A percentile compares a stretch with the other conserved stretches of the same genome.
phyloP scores from a whole-genome alignment of 2,329 filamentous ascomycete genomes.

The Neopestalotiopsis sp. region DNA sequence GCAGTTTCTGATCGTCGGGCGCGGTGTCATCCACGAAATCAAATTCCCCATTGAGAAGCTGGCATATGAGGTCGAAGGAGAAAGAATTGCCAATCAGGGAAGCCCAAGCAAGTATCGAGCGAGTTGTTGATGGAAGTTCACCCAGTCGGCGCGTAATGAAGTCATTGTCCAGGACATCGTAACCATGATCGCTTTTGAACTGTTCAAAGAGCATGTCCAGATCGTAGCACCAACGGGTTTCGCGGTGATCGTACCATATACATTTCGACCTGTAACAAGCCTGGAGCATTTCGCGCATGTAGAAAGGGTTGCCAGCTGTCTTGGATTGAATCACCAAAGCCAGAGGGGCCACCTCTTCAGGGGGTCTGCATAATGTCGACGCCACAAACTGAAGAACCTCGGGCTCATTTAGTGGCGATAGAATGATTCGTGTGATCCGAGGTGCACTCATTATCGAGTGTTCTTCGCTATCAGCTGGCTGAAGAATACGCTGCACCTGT shows the following conservation, averaged over 20 bases:
- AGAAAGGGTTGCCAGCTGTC: conserved; percentile 87
- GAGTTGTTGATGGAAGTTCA: conserved; percentile 76
- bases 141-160: conserved; percentile 81
- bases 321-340: conserved; percentile 88
- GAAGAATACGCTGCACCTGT: conserved; percentile 59
- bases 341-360: conserved; percentile 76
- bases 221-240: conserved; percentile 83
- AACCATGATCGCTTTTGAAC: conserved; percentile 79
- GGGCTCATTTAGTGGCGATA: conserved; percentile 76
- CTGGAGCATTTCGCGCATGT: conserved; percentile 88
- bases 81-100: conserved; percentile 83
- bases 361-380: conserved; percentile 76
- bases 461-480: conserved; percentile 60
- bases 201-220: conserved; percentile 85
- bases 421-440: conserved; percentile 71
- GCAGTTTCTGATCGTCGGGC: conserved; percentile 32
- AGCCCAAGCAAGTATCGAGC: conserved; percentile 85
- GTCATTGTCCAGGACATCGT: conserved; percentile 79
- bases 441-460: conserved; percentile 53
- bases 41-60: conserved; percentile 77
- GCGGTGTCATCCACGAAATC: conserved; percentile 59
- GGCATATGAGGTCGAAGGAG: conserved; percentile 81
- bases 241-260: conserved; percentile 89
- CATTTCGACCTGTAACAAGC: conserved; percentile 86
- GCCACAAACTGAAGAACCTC: conserved; percentile 86